Evolutionary conservation across 2,329 filamentous ascomycete genomes (phyloP).

Genomic region (Fusarium pseudoanthophilum): DNA sequence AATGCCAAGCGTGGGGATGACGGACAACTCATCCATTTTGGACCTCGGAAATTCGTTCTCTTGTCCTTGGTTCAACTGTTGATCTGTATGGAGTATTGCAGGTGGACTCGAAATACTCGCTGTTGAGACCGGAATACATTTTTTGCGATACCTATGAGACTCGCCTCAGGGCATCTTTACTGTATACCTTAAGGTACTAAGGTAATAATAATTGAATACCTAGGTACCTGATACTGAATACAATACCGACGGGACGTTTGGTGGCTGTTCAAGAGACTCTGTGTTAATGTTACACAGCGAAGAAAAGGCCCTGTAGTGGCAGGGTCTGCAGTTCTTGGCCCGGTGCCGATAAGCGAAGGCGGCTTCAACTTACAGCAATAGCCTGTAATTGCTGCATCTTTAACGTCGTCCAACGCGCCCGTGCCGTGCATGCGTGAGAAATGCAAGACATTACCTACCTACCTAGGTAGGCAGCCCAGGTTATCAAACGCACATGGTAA

Average conservation of each 20-base stretch:
- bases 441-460: neutral
- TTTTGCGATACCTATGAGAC: neutral
- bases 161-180: neutral
- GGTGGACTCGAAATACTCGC: neutral
- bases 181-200: neutral
- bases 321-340: slow-evolving; percentile 33
- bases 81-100: neutral
- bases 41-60: neutral
- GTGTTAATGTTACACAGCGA: neutral
- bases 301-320: slow-evolving; percentile 8
- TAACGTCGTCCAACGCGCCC: neutral
- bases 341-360: slow-evolving; percentile 43
- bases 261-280: neutral
- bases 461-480: no score
- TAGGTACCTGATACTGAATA: neutral
- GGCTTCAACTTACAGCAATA: neutral
- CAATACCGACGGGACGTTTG: neutral
- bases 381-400: slow-evolving; percentile 6
- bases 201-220: neutral
- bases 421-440: neutral
- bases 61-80: neutral
- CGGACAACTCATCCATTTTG: slow-evolving; percentile 26
- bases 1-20: slow-evolving; percentile 36
- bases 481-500: neutral
- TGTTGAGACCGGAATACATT: neutral